phyloP scores from a whole-genome alignment of 257 asterid species.

The Anisodus tanguticus region DNA sequence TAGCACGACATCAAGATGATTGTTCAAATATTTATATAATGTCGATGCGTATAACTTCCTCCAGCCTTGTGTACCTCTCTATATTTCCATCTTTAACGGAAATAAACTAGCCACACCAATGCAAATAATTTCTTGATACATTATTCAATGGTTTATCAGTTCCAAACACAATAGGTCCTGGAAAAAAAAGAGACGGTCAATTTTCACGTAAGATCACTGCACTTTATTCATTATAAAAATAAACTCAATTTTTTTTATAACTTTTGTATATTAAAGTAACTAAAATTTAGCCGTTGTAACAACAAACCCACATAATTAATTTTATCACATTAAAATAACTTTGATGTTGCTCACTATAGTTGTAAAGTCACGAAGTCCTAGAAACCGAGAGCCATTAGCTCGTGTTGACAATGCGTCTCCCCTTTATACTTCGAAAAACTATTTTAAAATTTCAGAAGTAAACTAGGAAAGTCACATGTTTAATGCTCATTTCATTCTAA shows the following conservation, averaged over 20 bases:
- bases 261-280: not conserved
- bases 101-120: constrained; percentile 20
- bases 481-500: no score
- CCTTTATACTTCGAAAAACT: not conserved
- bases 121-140: constrained; percentile 34
- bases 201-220: not conserved
- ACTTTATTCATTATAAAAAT: not conserved
- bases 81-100: not conserved
- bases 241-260: not conserved
- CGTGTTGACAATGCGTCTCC: not conserved
- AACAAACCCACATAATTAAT: not conserved
- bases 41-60: not conserved
- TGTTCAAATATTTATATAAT: not conserved
- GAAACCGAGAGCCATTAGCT: not conserved
- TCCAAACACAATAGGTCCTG: constrained; percentile 69
- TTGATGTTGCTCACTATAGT: not conserved
- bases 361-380: not conserved
- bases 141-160: constrained; percentile 49
- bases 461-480: not conserved
- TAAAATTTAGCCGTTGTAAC: not conserved
- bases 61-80: not conserved
- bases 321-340: not conserved
- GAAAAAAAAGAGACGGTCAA: constrained; percentile 16
- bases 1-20: not conserved
- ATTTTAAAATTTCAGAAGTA: not conserved